A percentile compares a stretch with the other conserved stretches of the same genome.
These are phyloP conservation scores for Aureobasidium melanogenum DNA, from an alignment of 2,329 filamentous ascomycete species.

Conservation along the genomic window DNA sequence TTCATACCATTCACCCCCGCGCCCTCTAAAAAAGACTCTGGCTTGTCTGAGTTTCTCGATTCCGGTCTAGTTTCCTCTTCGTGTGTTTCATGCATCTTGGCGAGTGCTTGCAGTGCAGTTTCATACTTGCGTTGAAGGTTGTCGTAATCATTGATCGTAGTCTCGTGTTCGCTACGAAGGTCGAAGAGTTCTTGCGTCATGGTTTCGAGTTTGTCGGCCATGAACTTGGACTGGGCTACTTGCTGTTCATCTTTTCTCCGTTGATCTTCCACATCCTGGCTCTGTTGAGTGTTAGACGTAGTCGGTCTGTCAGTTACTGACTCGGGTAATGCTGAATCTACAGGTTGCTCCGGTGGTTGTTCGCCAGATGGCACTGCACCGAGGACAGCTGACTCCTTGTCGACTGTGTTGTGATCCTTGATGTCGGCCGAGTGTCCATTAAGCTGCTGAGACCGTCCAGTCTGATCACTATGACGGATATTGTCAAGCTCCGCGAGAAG, in stretches of 20 bases:
- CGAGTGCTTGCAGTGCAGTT: constrained; percentile 70
- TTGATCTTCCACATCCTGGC: neutral
- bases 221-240: constrained; percentile 63
- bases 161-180: constrained; percentile 82
- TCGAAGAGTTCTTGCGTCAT: constrained; percentile 89
- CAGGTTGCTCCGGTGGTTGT: neutral
- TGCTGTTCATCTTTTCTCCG: neutral
- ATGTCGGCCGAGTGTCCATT: constrained; percentile 29
- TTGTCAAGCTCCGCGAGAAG: constrained; percentile 84
- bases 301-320: neutral
- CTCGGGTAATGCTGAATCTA: neutral
- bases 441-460: constrained; percentile 19
- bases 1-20: constrained; percentile 62
- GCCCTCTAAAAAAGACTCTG: constrained; percentile 79
- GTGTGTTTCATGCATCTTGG: constrained; percentile 68
- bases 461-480: constrained; percentile 29
- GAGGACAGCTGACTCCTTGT: neutral
- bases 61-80: constrained; percentile 55
- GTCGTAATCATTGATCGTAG: constrained; percentile 71
- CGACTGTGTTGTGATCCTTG: constrained; percentile 9
- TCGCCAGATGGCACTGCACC: neutral
- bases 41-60: constrained; percentile 41
- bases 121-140: constrained; percentile 82
- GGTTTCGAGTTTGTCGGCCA: constrained; percentile 84
- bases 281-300: neutral